Base-by-base conservation (phyloP, 108 stramenopile genomes). In the Fragilaria crotonensis region DNA sequence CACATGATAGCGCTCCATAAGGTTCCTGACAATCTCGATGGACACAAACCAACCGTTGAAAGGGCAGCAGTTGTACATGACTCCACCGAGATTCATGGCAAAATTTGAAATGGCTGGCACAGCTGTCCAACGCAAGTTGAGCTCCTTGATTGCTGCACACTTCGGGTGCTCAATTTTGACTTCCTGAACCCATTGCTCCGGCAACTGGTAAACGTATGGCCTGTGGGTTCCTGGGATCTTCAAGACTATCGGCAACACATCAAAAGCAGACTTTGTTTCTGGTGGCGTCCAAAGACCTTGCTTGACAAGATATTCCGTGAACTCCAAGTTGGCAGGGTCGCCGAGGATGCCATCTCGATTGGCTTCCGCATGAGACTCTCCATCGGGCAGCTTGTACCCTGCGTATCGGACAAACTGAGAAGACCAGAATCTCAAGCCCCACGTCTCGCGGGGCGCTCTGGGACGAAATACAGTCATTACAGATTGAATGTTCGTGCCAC, bases 1-100 rank as follows among this genome's bases (percentile, higher is more conserved):
- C 44, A 47, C 21, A 25, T 49, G 20, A 22, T 52, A 55, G 2
- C 60, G 56, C 33, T 68, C 67, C 26, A 68, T 48, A 5, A 68
- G 1, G 50, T 68, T 41, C 22, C 72, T 30, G 23, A 57, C 58
- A 19, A 68, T 25, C 47, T 68, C 27, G 18, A 5, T 62, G 20
- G 14, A 3, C 22, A 64, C 51, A 32, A 70, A 74, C 68, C 68
- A 74, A 1, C 67, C 67, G 29, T 69, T 74, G 63, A 74, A 69
- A 29, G 73, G 73, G 28, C 22, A 29, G 22, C 44, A 45, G 14
- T 33, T 18, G 32, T 68, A 74, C 11, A 56, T 32, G 47, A 74
- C n/a, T 22, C 67, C 68, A 31, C 73, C 68, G 0, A 64, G 19
- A 20, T 33, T 65, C 33, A 69, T 47, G 23, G 9, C 57, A 54